phyloP scores from a whole-genome alignment of 2,329 filamentous ascomycete genomes.

The Chaetomium sp. region DNA sequence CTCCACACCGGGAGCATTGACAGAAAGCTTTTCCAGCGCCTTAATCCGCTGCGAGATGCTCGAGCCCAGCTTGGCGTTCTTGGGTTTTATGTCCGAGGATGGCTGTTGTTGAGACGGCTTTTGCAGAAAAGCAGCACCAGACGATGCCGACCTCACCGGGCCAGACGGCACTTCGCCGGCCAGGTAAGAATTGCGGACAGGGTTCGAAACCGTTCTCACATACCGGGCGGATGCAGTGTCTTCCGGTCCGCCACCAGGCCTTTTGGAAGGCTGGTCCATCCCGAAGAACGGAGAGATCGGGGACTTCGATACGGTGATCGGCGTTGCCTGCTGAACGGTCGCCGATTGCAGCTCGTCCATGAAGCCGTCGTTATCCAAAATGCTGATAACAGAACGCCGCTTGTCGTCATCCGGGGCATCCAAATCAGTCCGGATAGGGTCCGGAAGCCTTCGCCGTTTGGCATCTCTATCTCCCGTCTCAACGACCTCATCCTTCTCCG shows the following conservation, averaged over 20 bases:
- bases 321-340: slow-evolving; percentile 79
- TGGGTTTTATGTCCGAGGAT: slow-evolving; percentile 57
- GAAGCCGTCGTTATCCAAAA: slow-evolving; percentile 74
- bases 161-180: slow-evolving; percentile 50
- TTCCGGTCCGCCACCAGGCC: slow-evolving; percentile 31
- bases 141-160: slow-evolving; percentile 57
- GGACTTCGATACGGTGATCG: slow-evolving; percentile 78
- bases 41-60: slow-evolving; percentile 95
- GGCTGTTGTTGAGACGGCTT: slow-evolving; percentile 56
- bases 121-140: slow-evolving; percentile 58
- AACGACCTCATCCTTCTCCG: slow-evolving; percentile 26
- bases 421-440: slow-evolving; percentile 60
- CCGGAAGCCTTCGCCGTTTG: slow-evolving; percentile 46
- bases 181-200: slow-evolving; percentile 50
- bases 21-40: slow-evolving; percentile 78
- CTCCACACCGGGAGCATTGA: slow-evolving; percentile 40
- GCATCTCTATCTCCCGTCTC: slow-evolving; percentile 36
- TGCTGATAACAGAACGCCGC: slow-evolving; percentile 48
- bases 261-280: slow-evolving; percentile 37
- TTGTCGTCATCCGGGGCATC: slow-evolving; percentile 40
- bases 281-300: slow-evolving; percentile 70
- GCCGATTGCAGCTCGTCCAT: slow-evolving; percentile 85
- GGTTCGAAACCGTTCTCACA: slow-evolving; percentile 54
- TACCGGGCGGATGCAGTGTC: slow-evolving; percentile 31
- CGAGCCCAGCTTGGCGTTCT: slow-evolving; percentile 81